phyloP scores from a whole-genome alignment of 768 basidiomycete species.

The Lactifluus volemus region DNA sequence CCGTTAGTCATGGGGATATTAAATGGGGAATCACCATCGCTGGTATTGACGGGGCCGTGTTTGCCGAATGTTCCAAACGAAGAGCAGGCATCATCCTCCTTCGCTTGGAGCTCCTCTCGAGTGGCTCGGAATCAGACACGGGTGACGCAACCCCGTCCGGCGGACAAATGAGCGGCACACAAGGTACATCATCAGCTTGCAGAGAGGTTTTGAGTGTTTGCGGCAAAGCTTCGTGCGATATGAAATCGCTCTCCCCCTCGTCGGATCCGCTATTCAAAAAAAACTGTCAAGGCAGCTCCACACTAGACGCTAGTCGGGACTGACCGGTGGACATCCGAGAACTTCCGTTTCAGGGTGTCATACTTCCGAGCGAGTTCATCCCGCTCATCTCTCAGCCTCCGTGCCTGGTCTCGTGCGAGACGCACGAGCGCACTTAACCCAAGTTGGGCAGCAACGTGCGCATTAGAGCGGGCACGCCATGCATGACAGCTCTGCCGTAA shows the following conservation, averaged over 20 bases:
- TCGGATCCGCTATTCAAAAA: not conserved
- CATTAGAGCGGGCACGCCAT: conserved; percentile 15
- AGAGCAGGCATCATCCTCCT: not conserved
- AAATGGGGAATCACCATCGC: conserved; percentile 16
- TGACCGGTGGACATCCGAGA: conserved; percentile 15
- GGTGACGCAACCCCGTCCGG: not conserved
- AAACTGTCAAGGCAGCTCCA: not conserved
- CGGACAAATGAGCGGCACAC: not conserved
- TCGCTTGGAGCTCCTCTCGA: conserved; percentile 2
- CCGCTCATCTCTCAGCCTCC: conserved; percentile 1
- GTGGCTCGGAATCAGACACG: not conserved
- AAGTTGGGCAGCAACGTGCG: conserved; percentile 6
- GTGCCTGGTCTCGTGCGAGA: conserved; percentile 4
- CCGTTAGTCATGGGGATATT: not conserved
- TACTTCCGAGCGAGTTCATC: conserved; percentile 14
- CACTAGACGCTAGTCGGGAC: not conserved
- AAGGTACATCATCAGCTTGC: not conserved
- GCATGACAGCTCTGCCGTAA: conserved; percentile 9
- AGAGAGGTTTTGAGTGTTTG: not conserved
- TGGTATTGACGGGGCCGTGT: conserved; percentile 1
- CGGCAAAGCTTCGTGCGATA: not conserved
- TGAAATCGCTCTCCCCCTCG: not conserved
- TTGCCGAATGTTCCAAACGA: not conserved
- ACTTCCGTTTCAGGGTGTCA: conserved; percentile 15
- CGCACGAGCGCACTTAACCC: conserved; percentile 1